A percentile compares a stretch with the other conserved stretches of the same genome.
Conservation (phyloP, 164 flowering plant genomes). For the Annona cherimola region DNA sequence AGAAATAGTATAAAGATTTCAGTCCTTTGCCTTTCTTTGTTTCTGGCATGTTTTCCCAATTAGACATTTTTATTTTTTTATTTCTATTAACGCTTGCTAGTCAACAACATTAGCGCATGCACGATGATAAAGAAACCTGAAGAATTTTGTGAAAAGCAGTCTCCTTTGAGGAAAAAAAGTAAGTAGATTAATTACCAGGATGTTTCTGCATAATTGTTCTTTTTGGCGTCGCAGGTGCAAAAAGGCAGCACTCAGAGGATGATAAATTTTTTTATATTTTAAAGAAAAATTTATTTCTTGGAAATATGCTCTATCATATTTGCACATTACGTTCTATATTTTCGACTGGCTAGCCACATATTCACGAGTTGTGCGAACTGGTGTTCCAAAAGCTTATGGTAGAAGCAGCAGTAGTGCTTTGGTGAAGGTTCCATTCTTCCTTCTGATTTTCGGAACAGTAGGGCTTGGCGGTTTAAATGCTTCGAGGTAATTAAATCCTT, state of each 20-base stretch:
- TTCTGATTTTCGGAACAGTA: constrained; percentile 53
- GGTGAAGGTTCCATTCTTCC: constrained; percentile 36
- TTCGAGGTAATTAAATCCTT: constrained; percentile 32
- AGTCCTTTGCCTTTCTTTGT: too few species aligned
- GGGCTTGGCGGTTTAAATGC: constrained; percentile 60
- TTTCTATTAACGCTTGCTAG: not conserved
- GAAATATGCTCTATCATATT: not conserved
- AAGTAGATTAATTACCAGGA: not conserved
- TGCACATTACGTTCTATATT: not conserved
- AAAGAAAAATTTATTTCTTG: not conserved
- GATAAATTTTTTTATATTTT: constrained; percentile 16
- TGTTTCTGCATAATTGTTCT: not conserved
- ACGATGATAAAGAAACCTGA: not conserved
- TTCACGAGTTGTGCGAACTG: constrained; percentile 56
- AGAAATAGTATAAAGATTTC: not conserved
- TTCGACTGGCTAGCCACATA: constrained; percentile 31
- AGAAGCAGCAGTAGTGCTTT: constrained; percentile 36
- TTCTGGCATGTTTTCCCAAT: too few species aligned
- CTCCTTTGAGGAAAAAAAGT: too few species aligned
- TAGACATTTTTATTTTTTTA: too few species aligned
- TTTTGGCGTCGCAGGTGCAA: constrained; percentile 29
- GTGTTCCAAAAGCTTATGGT: constrained; percentile 43
- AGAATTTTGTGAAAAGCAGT: too few species aligned
- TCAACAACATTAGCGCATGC: not conserved
- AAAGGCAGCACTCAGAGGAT: constrained; percentile 17